phyloP scores from a whole-genome alignment of 2,329 filamentous ascomycete species.

The Pseudogymnoascus sp. region DNA sequence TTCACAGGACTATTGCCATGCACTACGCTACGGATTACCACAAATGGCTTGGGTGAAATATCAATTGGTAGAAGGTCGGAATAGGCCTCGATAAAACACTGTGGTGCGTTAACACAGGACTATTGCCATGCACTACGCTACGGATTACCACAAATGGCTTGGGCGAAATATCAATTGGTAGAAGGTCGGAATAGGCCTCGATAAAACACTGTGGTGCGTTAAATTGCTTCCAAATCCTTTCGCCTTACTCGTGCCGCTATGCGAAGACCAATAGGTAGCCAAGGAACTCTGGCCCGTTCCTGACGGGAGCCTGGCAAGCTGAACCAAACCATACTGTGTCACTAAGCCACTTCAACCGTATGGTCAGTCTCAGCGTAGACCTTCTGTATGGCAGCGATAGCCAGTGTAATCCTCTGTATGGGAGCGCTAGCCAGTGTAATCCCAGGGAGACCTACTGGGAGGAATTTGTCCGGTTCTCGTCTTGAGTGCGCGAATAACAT shows the following conservation, averaged over 20 bases:
- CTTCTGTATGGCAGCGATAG: background rate
- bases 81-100: background rate
- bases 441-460: background rate
- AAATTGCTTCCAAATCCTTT: background rate
- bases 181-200: background rate
- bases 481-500: background rate
- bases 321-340: background rate
- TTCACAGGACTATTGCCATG: background rate
- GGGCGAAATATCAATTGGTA: background rate
- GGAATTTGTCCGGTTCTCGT: background rate
- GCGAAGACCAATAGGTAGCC: background rate
- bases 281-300: conserved; percentile 3
- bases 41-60: background rate
- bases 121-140: background rate
- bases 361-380: background rate
- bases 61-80: background rate
- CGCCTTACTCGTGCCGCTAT: background rate
- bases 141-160: background rate
- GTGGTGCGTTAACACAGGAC: too few species aligned
- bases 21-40: background rate
- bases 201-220: background rate
- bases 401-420: background rate
- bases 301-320: background rate
- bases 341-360: background rate
- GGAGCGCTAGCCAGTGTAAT: background rate